Base-by-base conservation (phyloP, 768 basidiomycete genomes). In the Lentinula sp. region DNA sequence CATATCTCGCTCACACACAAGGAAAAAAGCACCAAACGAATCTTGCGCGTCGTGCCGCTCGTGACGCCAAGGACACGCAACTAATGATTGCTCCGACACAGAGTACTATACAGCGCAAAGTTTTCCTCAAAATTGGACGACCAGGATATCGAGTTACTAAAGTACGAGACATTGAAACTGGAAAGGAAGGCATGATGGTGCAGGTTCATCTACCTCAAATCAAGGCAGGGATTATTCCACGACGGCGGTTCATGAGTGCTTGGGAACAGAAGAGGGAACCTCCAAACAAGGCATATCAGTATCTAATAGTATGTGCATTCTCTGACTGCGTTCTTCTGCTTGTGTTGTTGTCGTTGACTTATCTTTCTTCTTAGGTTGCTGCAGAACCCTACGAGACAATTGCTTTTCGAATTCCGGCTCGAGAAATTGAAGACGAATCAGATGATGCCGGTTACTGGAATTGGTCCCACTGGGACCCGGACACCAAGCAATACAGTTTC, bases 1-100 rank as follows among this genome's bases (percentile, higher is more conserved):
- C 95, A 13, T 98, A 98, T 72, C 89, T 99, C 52, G 97, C 97
- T 0, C 97, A 99, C 68, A 99, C 97, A 0, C 97, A 98, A 77
- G 97, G 97, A 20, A 99, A 98, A 79, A 99, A 98, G 71, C 97
- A 98, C 72, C 97, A 98, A 72, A 98, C 95, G 3, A 98, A 98
- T 71, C 86, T 99, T 56, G 97, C 97, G 13, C 85, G 97, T 43
- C 89, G 97, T 66, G 97, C 97, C 0, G 96, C 96, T n/a, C 86
- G 88, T 65, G 97, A 98, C 80, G 91, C 93, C 51, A 97, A 98
- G 71, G 97, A 98, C 70, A 86, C 90, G 0, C 87, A 91, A 70
- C 75, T 96, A 65, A 94, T 92, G 83, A 88, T 96, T 64, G 89
- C 92, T 6, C 92, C 91, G 7, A 75, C 88, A 1, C 89, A 90